Evolutionary conservation across 164 flowering plant genomes (phyloP), one percentile per base, ranked within the genome.

Genomic region (Platanus orientalis): DNA sequence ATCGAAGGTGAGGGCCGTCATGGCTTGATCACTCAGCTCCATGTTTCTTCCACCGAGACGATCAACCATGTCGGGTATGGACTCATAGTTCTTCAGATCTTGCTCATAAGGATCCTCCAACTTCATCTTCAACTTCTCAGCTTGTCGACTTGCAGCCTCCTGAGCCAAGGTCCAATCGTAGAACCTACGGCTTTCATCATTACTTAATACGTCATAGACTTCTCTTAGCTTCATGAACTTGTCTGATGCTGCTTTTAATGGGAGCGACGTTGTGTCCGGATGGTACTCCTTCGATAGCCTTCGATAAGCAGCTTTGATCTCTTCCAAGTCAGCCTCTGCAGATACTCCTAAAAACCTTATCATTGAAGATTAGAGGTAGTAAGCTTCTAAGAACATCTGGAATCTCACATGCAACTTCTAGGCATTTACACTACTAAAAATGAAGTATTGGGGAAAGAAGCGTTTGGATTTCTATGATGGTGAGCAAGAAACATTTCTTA

Each of bases 121-220:
- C 60, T 69, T 89, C 74, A 85, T 71, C 67, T 79, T 86, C 88
- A 92, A 66, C 44, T 82, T 83, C 78, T 89, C 89, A 0, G 87
- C 88, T 71, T 83, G 76, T 0, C 83, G 75, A 66, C 95, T 88
- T 0, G 85, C 92, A 6, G 85, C 81, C 68, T 89, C 95, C 56
- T 92, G 96, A 28, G 95, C 96, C 36, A 92, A 77, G 2, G 92
- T 83, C 96, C 96, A 87, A 58, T 92, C 90, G 32, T 92, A 92
- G 54, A 92, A 92, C 27, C 74, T 69, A 0, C 96, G 82, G 11
- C 63, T 83, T 68, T 92, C 95, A 27, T 82, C 84, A 40, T 83
- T 65, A 76, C 98, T 87, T 53, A 92, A 60, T 5, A 77, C 76
- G 32, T 89, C 77, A 51, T 92, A 92, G 20, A 86, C 73, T 56